These are phyloP conservation scores for Eleusine coracana DNA, from an alignment of 176 grass and related monocot species.

Conservation along the genomic window DNA sequence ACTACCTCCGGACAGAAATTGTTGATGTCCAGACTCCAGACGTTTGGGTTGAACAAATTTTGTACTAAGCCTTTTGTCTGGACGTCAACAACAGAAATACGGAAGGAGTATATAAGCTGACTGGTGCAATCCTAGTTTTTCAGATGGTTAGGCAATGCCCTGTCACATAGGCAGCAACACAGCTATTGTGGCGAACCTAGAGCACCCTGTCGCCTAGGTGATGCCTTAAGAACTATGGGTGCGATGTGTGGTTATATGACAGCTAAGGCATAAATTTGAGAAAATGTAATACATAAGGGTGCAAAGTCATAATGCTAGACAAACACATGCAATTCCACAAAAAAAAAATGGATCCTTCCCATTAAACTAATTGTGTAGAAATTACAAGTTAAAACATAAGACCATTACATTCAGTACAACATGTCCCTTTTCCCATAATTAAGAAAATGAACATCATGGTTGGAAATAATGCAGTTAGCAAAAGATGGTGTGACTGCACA, in stretches of 20 bases:
- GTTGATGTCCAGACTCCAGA: too few species aligned
- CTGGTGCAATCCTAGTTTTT: background rate
- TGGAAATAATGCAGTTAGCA: slow-evolving; percentile 23
- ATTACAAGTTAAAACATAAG: background rate
- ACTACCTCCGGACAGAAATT: too few species aligned
- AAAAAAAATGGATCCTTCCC: background rate
- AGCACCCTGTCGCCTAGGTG: background rate
- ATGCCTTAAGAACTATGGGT: background rate
- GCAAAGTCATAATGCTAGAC: background rate
- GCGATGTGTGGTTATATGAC: slow-evolving; percentile 2
- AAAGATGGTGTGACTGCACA: background rate
- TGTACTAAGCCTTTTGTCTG: too few species aligned
- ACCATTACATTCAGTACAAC: slow-evolving; percentile 1
- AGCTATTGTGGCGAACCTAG: background rate
- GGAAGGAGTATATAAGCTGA: background rate
- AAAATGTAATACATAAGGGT: background rate
- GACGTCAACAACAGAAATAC: too few species aligned
- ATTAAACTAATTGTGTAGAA: background rate
- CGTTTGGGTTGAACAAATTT: too few species aligned
- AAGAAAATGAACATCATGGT: slow-evolving; percentile 20
- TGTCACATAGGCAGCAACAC: too few species aligned
- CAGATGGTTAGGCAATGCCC: background rate
- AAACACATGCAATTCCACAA: slow-evolving; percentile 15
- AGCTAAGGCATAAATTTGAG: background rate
- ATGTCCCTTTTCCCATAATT: background rate